Percentiles rank a stretch among this genome's conserved stretches.
Evolutionary conservation across 2,329 filamentous ascomycete species (phyloP).

Genomic region (Paradendryphiella salina): DNA sequence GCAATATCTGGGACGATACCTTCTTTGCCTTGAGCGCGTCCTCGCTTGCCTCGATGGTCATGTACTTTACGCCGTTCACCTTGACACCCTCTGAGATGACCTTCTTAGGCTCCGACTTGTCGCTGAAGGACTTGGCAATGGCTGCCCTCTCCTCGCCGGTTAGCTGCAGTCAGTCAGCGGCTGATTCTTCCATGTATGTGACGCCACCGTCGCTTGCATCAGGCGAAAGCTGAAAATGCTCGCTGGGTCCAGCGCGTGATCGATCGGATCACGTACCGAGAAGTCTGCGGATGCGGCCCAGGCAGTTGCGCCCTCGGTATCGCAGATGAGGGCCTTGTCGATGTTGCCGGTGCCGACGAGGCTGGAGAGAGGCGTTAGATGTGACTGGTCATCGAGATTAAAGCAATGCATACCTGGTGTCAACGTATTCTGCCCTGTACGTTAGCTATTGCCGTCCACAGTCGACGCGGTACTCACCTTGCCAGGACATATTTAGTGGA

Average conservation of each 20-base stretch:
- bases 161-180: slow-evolving; percentile 47
- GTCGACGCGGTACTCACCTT: slow-evolving; percentile 41
- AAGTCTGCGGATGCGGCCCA: slow-evolving; percentile 88
- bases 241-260: slow-evolving; percentile 4
- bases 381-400: background rate
- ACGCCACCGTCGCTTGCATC: background rate
- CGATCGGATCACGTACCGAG: slow-evolving; percentile 60
- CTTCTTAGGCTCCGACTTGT: slow-evolving; percentile 64
- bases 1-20: slow-evolving; percentile 55
- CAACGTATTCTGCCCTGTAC: slow-evolving; percentile 45
- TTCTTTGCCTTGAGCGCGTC: slow-evolving; percentile 83
- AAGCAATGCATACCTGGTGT: slow-evolving; percentile 41
- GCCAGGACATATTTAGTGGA: slow-evolving; percentile 49
- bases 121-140: slow-evolving; percentile 57
- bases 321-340: slow-evolving; percentile 57
- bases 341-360: slow-evolving; percentile 50
- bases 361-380: slow-evolving; percentile 35
- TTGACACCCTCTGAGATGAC: slow-evolving; percentile 74
- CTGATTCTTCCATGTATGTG: background rate
- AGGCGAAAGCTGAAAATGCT: background rate
- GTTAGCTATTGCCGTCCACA: slow-evolving; percentile 28
- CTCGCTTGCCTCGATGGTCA: slow-evolving; percentile 75
- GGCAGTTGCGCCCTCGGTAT: slow-evolving; percentile 56
- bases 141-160: slow-evolving; percentile 59
- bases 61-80: slow-evolving; percentile 75